Evolutionary conservation across 495 filamentous ascomycete species (phyloP), one percentile per base, ranked within the genome.

Genomic region (Apodospora peruviana): DNA sequence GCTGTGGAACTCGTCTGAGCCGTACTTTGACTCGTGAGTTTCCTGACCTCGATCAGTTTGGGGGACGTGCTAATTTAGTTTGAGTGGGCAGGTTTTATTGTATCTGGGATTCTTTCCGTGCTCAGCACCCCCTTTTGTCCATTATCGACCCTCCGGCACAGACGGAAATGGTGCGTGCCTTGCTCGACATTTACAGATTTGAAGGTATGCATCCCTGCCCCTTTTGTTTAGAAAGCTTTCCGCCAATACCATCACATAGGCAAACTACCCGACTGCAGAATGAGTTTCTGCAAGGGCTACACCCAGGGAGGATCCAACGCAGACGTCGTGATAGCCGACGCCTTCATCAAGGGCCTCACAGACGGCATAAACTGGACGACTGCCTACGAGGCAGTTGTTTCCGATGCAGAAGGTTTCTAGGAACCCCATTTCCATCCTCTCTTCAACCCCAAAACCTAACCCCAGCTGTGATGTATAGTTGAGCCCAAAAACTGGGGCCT

Each of bases 271-370:
- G 79, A 83, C 47, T 80, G 79, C 38, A 64, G 78, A 19, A 81
- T 79, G 62, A 72, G 69, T 39, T 77, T 84, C 21, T 82, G 78
- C 65, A 85, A 86, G 59, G 83, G 84, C 5, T 82, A 64, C 49
- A 85, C 83, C 3, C 85, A 88, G 56, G 85, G 85, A 12, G 85
- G 85, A 0, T 87, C 84, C 5, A 89, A 89, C 52, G 84, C 85
- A 2, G 85, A 89, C 54, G 76, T 86, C 0, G 67, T 89, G 11
- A 68, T 89, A 11, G 76, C 79, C 8, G 85, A 89, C 50, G 77
- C 81, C 0, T 87, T 78, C 45, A 39, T 89, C 20, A 89, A 89
- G 54, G 79, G 80, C 43, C 70, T 87, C 11, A 72, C 71, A 1
- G 72, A 62, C 2, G 69, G 68, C 14, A 72, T 88, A 14, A 78